Evolutionary conservation across 1,139 yeast genomes (phyloP), one percentile per base, ranked within the genome.

Genomic region (Hansenula anomala): DNA sequence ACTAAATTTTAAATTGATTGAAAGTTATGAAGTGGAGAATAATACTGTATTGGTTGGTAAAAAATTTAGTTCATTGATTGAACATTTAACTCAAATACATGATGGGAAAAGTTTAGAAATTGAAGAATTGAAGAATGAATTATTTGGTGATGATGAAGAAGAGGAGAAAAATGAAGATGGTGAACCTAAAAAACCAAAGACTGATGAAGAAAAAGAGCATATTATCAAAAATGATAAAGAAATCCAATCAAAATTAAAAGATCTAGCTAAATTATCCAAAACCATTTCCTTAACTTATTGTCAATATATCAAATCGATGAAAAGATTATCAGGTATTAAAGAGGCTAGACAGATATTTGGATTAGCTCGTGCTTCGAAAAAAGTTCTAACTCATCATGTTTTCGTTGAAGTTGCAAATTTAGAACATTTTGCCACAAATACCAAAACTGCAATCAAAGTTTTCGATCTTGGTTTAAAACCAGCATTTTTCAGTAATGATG

Each of bases 321-420:
- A 80, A 52, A 64, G 88, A 47, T 54, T 76, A n/a, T 67, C 69
- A 33, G 85, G 86, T 3, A 75, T 87, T 37, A 73, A 81, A 40
- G 90, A 83, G 44, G 86, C 94, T 9, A 72, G 97, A 45, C 65
- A 72, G 33, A 67, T 82, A 2, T 83, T 83, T 55, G 73, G 84
- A 39, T 73, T 70, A 46, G 79, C 80, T 37, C 65, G 70, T 29
- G 72, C 75, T 49, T 71, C 73, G 48, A 67, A 69, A 37, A 47
- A 48, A 24, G 61, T 66, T 11, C 63, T 85, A 34, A 83, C 95
- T 0, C 78, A 79, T 64, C 88, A 86, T 48, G 73, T 92, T 25
- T 92, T 75, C 59, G 80, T 82, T 22, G 94, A 87, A 39, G 83
- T 87, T 51, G 95, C 97, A 0, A 69, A 79, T 56, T 71, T 90